phyloP scores from a whole-genome alignment of 345 rosid genomes.

The Pelargonium nanum region DNA sequence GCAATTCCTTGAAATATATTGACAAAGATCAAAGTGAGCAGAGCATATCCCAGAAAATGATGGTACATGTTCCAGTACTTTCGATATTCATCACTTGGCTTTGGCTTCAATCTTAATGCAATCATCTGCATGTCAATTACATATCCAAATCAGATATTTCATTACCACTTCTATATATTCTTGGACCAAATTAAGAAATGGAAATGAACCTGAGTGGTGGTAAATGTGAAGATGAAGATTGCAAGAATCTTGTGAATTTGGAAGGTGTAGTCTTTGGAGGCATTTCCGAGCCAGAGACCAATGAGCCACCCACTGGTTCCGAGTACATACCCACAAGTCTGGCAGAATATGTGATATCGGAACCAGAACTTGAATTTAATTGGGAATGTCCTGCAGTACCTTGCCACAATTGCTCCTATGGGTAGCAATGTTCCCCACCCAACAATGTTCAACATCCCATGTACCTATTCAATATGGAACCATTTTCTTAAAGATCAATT shows the following conservation, averaged over 20 bases:
- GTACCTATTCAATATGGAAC: slow-evolving; percentile 19
- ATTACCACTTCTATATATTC: too few species aligned
- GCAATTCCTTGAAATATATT: slow-evolving; percentile 37
- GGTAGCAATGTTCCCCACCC: slow-evolving; percentile 52
- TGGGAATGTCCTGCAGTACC: slow-evolving; percentile 31
- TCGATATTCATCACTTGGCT: slow-evolving; percentile 19
- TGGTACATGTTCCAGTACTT: slow-evolving; percentile 54
- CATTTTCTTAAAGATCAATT: not conserved
- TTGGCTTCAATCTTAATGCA: slow-evolving; percentile 31
- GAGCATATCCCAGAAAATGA: slow-evolving; percentile 36
- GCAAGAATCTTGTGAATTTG: slow-evolving; percentile 22
- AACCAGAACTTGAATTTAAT: slow-evolving; percentile 6
- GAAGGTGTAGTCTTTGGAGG: slow-evolving; percentile 28
- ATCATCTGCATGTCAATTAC: too few species aligned
- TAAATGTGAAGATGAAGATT: slow-evolving; percentile 35
- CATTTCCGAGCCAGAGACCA: slow-evolving; percentile 32
- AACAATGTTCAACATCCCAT: slow-evolving; percentile 37
- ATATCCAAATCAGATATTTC: too few species aligned
- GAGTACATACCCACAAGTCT: slow-evolving; percentile 28
- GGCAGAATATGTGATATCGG: slow-evolving; percentile 26
- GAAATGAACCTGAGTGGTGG: slow-evolving; percentile 32
- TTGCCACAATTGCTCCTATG: slow-evolving; percentile 29
- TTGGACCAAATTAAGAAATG: not conserved
- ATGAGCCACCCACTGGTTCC: slow-evolving; percentile 35
- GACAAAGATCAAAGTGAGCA: slow-evolving; percentile 27